These are phyloP conservation scores for Micractinium conductrix DNA, from an alignment of 139 green algal genomes.

Conservation along the genomic window DNA sequence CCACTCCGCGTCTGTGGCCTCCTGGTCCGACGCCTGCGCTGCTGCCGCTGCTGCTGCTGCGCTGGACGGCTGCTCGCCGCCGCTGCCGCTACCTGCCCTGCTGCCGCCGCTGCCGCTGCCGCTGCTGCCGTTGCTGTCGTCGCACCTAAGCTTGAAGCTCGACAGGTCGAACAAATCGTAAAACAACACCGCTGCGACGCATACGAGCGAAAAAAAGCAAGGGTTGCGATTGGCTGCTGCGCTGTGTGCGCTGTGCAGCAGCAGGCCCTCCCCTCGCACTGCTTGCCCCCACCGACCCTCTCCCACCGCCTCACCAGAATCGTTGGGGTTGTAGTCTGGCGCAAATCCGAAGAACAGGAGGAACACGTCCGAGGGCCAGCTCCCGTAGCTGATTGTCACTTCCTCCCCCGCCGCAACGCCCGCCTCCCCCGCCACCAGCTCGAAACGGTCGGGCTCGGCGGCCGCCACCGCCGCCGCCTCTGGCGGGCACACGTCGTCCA, in stretches of 20 bases:
- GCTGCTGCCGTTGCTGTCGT: too few species aligned
- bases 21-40: not conserved
- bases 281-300: too few species aligned
- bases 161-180: slow-evolving; percentile 25
- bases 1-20: not conserved
- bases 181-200: slow-evolving; percentile 26
- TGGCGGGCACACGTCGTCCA: slow-evolving; percentile 23
- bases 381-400: slow-evolving; percentile 73
- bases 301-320: slow-evolving; percentile 23
- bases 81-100: too few species aligned
- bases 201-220: not conserved
- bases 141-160: slow-evolving; percentile 16
- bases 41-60: too few species aligned
- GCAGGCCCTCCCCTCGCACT: too few species aligned
- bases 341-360: slow-evolving; percentile 79
- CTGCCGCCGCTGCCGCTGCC: too few species aligned
- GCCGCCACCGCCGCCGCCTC: not conserved
- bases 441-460: slow-evolving; percentile 8
- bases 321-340: slow-evolving; percentile 56
- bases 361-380: slow-evolving; percentile 70
- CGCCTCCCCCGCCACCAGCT: slow-evolving; percentile 26
- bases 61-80: too few species aligned
- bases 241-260: too few species aligned
- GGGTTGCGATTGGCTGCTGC: too few species aligned
- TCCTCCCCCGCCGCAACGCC: slow-evolving; percentile 48